phyloP scores from a whole-genome alignment of 176 grass and related monocot genomes.

The Chrysopogon serrulatus region DNA sequence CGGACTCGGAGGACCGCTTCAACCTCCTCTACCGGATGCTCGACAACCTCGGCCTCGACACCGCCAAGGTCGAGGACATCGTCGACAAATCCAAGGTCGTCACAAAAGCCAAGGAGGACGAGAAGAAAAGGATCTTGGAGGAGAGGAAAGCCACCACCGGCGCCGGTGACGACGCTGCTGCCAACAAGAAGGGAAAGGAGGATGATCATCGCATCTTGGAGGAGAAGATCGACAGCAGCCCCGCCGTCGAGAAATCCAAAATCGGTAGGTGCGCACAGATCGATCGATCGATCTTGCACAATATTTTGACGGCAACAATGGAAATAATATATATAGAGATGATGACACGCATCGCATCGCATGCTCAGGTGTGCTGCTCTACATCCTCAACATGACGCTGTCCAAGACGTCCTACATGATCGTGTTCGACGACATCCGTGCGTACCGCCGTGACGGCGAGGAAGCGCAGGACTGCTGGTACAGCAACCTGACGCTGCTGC shows the following conservation, averaged over 20 bases:
- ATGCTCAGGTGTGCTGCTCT: constrained; percentile 24
- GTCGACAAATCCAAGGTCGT: background rate
- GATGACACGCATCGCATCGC: too few species aligned
- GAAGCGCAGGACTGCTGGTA: constrained; percentile 23
- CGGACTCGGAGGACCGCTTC: constrained; percentile 10
- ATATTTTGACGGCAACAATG: too few species aligned
- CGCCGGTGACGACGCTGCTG: background rate
- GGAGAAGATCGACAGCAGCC: background rate
- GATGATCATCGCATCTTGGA: too few species aligned
- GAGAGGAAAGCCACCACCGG: too few species aligned
- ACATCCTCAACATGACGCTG: constrained; percentile 32
- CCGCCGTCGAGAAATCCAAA: background rate
- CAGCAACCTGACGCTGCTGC: constrained; percentile 35
- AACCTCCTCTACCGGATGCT: constrained; percentile 56
- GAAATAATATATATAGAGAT: too few species aligned
- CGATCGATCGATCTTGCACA: too few species aligned
- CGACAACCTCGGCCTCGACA: constrained; percentile 62
- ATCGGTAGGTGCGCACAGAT: too few species aligned
- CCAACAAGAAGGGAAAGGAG: background rate
- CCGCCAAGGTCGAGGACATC: constrained; percentile 12
- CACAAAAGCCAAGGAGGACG: rapidly evolving
- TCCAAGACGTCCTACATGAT: constrained; percentile 45
- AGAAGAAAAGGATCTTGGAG: too few species aligned
- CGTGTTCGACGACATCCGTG: constrained; percentile 38
- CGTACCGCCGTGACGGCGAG: background rate